phyloP scores from a whole-genome alignment of 2,329 filamentous ascomycete genomes.

The Epichloe coenophiala region DNA sequence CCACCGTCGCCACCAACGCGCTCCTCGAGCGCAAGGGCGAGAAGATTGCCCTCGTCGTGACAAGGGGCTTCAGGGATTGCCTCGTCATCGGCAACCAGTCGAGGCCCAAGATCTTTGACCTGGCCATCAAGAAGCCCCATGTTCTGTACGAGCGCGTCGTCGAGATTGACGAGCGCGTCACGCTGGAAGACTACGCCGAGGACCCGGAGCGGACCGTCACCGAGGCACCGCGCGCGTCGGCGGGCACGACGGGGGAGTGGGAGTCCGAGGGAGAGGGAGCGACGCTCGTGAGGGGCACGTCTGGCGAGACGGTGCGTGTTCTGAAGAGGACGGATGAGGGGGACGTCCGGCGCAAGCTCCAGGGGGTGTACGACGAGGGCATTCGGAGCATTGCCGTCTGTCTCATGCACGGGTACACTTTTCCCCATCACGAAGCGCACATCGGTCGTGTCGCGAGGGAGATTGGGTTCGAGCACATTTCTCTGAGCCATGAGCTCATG shows the following conservation, averaged over 20 bases:
- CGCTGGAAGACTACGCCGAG: constrained; percentile 60
- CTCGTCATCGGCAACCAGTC: constrained; percentile 62
- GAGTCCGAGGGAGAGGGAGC: constrained; percentile 33
- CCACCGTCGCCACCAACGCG: constrained; percentile 66
- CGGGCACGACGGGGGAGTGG: constrained; percentile 27
- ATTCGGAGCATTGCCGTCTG: constrained; percentile 41
- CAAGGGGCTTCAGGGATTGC: constrained; percentile 59
- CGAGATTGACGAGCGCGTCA: constrained; percentile 64
- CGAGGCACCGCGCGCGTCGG: constrained; percentile 36
- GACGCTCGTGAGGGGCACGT: constrained; percentile 53
- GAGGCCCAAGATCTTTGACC: constrained; percentile 58
- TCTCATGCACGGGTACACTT: constrained; percentile 57
- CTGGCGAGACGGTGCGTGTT: constrained; percentile 56
- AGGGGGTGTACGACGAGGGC: constrained; percentile 47
- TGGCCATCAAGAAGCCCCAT: constrained; percentile 54
- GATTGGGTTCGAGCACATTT: constrained; percentile 30
- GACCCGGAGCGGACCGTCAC: constrained; percentile 35
- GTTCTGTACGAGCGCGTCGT: constrained; percentile 57
- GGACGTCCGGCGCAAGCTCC: constrained; percentile 41
- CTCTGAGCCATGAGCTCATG: constrained; percentile 22
- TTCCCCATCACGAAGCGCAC: constrained; percentile 40
- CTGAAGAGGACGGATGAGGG: constrained; percentile 43
- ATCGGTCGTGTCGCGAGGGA: constrained; percentile 22
- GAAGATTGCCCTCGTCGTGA: constrained; percentile 55
- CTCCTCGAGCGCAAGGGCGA: constrained; percentile 64